Base-by-base conservation (phyloP, 371 early-diverging fungal species). In the Apophysomyces ossiformis region DNA sequence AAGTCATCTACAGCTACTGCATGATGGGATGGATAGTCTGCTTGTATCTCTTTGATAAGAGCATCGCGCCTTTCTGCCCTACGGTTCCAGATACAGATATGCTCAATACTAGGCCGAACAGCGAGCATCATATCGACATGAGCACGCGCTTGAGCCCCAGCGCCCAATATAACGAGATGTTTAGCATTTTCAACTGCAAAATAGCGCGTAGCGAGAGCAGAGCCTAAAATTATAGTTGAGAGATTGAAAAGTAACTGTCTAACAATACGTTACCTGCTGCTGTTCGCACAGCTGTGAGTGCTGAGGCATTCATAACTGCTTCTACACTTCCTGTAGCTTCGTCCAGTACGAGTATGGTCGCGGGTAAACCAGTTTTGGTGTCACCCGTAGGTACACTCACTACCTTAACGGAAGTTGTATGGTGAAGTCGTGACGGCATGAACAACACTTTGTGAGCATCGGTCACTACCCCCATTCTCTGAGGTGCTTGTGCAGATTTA, bases 81-180 rank as follows among this genome's bases (percentile, higher is more conserved):
- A 44, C 88, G 72, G 65, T 87, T 87, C 78, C 85, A 85, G 60
- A 88, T 75, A 2, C 81, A 58, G 37, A 88, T 71, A 5, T 60
- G 67, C 11, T 71, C 37, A 37, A 88, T 73, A 7, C 61, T 74
- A 45, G 71, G 89, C 45, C 78, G 66, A 21, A 79, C 77, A 37
- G 87, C 78, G 21, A 78, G 62, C 72, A 89, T 69, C 69, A 89
- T 73, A 37, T 87, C 84, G 9, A 86, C 74, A 67, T 89, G 89
- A 5, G 85, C 73, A 37, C 79, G 73, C 11, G 79, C 83, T 69
- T 89, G 89, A 5, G 87, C 85, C 13, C 87, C 89, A 1, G 89
- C 83, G 44, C 89, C 89, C 68, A 89, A 83, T 7, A 89, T 75
- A 32, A 86, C 74, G 66, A 89, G 58, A 26, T 73, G 74, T 15